These are phyloP conservation scores for Coffea canephora DNA, from an alignment of 257 asterid genomes.

Conservation along the genomic window DNA sequence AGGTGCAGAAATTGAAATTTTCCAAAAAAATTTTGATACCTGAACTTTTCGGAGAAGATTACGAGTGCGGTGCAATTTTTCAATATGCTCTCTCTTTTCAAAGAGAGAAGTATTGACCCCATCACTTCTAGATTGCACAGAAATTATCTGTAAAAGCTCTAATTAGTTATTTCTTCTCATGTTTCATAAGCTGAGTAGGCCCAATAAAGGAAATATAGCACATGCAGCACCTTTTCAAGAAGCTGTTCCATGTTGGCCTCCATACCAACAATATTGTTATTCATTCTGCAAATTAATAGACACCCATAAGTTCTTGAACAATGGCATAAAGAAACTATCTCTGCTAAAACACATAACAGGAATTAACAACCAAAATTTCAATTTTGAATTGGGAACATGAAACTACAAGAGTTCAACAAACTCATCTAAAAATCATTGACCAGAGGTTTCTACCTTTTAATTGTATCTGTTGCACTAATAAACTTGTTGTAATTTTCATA, in stretches of 20 bases:
- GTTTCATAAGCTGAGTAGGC: background rate
- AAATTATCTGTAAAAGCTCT: slow-evolving; percentile 65
- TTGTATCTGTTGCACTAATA: slow-evolving; percentile 95
- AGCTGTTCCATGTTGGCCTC: slow-evolving; percentile 98
- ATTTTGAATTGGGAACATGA: background rate
- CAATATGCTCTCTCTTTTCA: slow-evolving; percentile 95
- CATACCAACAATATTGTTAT: slow-evolving; percentile 93
- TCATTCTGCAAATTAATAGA: slow-evolving; percentile 63
- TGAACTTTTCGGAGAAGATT: slow-evolving; percentile 94
- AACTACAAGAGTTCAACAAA: background rate
- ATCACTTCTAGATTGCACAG: slow-evolving; percentile 95
- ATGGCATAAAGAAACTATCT: background rate
- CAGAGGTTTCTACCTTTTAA: slow-evolving; percentile 60
- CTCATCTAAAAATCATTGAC: background rate
- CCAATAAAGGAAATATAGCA: slow-evolving; percentile 8
- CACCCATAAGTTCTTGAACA: background rate
- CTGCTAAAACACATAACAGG: background rate
- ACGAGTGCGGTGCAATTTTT: slow-evolving; percentile 94
- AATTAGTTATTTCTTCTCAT: slow-evolving; percentile 5
- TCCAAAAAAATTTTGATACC: slow-evolving; percentile 43
- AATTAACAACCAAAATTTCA: background rate
- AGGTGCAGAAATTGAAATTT: slow-evolving; percentile 13
- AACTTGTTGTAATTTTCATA: slow-evolving; percentile 98
- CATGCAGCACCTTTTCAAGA: slow-evolving; percentile 84
- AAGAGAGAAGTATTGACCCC: slow-evolving; percentile 95